Evolutionary conservation across 2,329 filamentous ascomycete genomes (phyloP), one percentile per base, ranked within the genome.

Genomic region (Aspergillus quadricinctus): DNA sequence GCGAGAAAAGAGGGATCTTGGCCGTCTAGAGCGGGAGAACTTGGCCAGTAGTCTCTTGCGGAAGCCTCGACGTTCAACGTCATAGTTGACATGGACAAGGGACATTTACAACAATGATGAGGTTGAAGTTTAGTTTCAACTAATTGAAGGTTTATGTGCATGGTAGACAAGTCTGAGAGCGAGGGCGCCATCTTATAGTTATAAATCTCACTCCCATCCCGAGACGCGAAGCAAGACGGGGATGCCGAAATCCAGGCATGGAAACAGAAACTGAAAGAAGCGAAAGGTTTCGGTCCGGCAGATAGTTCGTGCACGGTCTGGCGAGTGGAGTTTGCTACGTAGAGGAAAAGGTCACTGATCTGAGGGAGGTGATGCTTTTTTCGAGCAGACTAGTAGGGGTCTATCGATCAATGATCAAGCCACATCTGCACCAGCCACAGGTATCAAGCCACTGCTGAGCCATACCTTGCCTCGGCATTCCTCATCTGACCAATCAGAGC

Each of bases 11-110:
- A 67, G 48, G 52, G 66, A 65, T 66, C 68, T 64, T 57, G 61
- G 51, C 67, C 56, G 49, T 63, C 67, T 62, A 65, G 65, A 61
- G 31, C 60, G 49, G 63, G 65, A 58, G 66, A 70, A 61, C 55
- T 68, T 64, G 64, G 61, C 69, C 66, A 69, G 52, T 31, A 70
- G 45, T 66, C 64, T 69, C 64, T 64, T 65, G 61, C 68, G 58
- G 64, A 66, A 62, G 56, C 64, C 48, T 66, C 63, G 57, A 66
- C 62, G 61, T 66, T 67, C 57, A 70, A 57, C 51, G 64, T 65
- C 66, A 71, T 69, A 57, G 52, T 62, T 60, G 53, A 50, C 51
- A 49, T 54, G 63, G 52, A 49, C 53, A 49, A 54, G 63, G 50
- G 62, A 63, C 67, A 68, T 68, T 51, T 58, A 57, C 57, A 45